Conservation (phyloP, 2,329 filamentous ascomycete species). For the Bimuria novae-zelandiae region DNA sequence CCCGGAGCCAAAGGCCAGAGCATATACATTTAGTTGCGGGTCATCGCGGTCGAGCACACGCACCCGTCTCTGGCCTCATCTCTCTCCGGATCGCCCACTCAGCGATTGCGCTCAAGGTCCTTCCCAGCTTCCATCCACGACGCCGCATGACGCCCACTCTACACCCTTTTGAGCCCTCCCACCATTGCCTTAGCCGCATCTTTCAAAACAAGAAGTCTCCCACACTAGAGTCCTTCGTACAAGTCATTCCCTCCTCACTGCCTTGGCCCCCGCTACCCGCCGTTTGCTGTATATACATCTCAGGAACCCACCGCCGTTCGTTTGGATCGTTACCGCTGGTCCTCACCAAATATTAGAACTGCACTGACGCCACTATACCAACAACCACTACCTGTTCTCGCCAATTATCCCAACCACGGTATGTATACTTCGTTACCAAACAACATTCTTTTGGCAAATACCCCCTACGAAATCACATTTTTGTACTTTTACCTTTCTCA, state of each 20-base stretch:
- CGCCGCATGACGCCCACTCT: slow-evolving; percentile 44
- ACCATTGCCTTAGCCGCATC: slow-evolving; percentile 43
- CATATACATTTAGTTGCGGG: slow-evolving; percentile 41
- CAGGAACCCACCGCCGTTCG: slow-evolving; percentile 26
- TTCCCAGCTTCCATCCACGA: slow-evolving; percentile 32
- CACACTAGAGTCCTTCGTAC: slow-evolving; percentile 25
- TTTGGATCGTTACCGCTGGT: slow-evolving; percentile 33
- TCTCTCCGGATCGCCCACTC: slow-evolving; percentile 26
- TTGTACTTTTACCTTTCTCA: slow-evolving; percentile 1
- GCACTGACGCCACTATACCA: slow-evolving; percentile 15
- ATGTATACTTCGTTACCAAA: too few relatives aligned
- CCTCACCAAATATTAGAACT: slow-evolving; percentile 19
- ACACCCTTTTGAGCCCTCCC: slow-evolving; percentile 34
- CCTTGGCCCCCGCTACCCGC: slow-evolving; percentile 37
- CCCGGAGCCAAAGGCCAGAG: slow-evolving; percentile 33
- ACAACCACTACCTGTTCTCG: not conserved
- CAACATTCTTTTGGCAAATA: too few relatives aligned
- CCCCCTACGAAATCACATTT: not conserved
- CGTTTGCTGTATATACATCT: slow-evolving; percentile 41
- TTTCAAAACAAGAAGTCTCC: slow-evolving; percentile 44
- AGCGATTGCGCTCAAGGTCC: slow-evolving; percentile 13
- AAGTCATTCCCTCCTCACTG: slow-evolving; percentile 40
- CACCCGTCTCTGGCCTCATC: slow-evolving; percentile 30
- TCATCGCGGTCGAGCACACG: slow-evolving; percentile 20
- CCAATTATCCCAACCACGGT: slow-evolving; percentile 4